Percentiles rank a stretch among this genome's conserved stretches.
These are phyloP conservation scores for Fusarium sulawesiense DNA, from an alignment of 2,329 filamentous ascomycete genomes.

Conservation along the genomic window DNA sequence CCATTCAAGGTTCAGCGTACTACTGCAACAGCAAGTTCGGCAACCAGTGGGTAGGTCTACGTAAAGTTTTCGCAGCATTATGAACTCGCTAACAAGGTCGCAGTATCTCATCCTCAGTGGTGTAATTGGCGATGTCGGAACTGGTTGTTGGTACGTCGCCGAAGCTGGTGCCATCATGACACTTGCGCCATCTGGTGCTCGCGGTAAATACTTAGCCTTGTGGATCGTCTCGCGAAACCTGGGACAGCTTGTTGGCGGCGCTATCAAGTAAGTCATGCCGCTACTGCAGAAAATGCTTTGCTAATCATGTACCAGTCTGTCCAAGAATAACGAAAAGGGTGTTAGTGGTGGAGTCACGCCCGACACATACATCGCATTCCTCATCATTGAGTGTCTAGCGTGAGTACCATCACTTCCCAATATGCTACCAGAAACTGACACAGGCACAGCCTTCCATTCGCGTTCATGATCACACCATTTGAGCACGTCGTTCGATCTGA, in stretches of 20 bases:
- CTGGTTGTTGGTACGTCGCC: slow-evolving; percentile 61
- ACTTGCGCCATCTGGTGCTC: slow-evolving; percentile 57
- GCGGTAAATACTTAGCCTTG: slow-evolving; percentile 56
- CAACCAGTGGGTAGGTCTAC: slow-evolving; percentile 2
- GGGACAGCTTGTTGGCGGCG: slow-evolving; percentile 11
- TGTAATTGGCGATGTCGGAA: slow-evolving; percentile 44
- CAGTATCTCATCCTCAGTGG: slow-evolving; percentile 12
- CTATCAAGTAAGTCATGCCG: slow-evolving; percentile 6
- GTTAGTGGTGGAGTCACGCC: slow-evolving; percentile 11
- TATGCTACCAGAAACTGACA: too few species aligned
- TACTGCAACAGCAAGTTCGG: slow-evolving; percentile 22
- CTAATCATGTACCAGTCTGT: neutral
- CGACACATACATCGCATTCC: slow-evolving; percentile 13
- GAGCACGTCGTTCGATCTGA: slow-evolving; percentile 20
- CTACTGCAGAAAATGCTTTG: too few species aligned
- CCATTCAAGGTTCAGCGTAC: neutral
- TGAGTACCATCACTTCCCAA: neutral
- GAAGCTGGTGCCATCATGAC: slow-evolving; percentile 62
- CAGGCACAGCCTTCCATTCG: neutral
- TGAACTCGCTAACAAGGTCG: too few species aligned
- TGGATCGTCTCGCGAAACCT: slow-evolving; percentile 17
- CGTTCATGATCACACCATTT: slow-evolving; percentile 12
- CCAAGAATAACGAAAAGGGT: slow-evolving; percentile 15
- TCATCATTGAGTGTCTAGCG: slow-evolving; percentile 17
- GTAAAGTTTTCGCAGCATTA: accelerated